Evolutionary conservation across 306 rosid species (phyloP).

Genomic region (Delonix regia): DNA sequence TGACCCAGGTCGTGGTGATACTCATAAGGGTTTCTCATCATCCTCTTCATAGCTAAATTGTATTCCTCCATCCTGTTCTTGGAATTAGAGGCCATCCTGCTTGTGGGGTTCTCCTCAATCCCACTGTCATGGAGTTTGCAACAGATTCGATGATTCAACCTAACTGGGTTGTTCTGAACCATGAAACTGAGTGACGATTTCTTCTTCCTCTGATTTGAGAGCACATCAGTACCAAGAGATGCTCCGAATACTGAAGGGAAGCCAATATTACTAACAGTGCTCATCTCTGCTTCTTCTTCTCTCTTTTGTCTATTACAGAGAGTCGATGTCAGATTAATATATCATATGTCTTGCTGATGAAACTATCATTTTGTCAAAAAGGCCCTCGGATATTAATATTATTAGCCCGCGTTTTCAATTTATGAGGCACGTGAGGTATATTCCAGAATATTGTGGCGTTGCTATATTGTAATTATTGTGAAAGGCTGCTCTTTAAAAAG

Average conservation of each 20-base stretch:
- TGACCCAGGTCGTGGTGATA: slow-evolving; percentile 93
- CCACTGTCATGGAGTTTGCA: slow-evolving; percentile 65
- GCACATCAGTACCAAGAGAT: slow-evolving; percentile 35
- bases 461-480: too few species aligned
- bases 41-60: slow-evolving; percentile 83
- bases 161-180: slow-evolving; percentile 26
- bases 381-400: slow-evolving; percentile 29
- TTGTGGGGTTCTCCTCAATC: slow-evolving; percentile 46
- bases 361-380: slow-evolving; percentile 35
- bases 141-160: slow-evolving; percentile 39
- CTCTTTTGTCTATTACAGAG: neutral
- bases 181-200: slow-evolving; percentile 31
- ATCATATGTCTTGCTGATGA: slow-evolving; percentile 4
- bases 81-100: slow-evolving; percentile 42
- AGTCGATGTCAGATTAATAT: neutral
- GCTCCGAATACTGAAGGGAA: slow-evolving; percentile 44
- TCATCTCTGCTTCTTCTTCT: slow-evolving; percentile 47
- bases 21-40: slow-evolving; percentile 95
- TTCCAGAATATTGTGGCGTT: too few species aligned
- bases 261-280: slow-evolving; percentile 36
- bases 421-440: neutral
- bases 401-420: neutral
- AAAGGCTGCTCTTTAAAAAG: too few species aligned
- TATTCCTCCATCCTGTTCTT: slow-evolving; percentile 72
- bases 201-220: slow-evolving; percentile 38